Evolutionary conservation across 2,329 filamentous ascomycete genomes (phyloP), one percentile per base, ranked within the genome.

Genomic region (Colletotrichum tropicicola): DNA sequence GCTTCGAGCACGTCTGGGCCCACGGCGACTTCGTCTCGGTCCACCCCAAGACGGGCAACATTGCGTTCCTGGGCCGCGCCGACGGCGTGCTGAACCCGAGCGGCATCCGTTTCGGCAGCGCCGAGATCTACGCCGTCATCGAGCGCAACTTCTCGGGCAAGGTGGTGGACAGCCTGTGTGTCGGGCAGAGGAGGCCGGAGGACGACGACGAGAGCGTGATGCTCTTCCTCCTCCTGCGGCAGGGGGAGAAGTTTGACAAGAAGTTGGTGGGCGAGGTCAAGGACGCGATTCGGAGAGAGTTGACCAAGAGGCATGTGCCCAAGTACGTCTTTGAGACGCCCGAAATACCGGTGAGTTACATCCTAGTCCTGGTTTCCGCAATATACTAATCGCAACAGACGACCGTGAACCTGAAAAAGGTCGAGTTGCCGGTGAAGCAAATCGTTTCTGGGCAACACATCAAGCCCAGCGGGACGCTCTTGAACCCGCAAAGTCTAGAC

Each of bases 341-440:
- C 17, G 92, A 92, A 70, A 94, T 96, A 73, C 93, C 92, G 66
- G 91, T 92, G 77, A 79, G 89, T 84, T 25, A 43, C 9, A 21
- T 41, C 32, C 2, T 17, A 28, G 5, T 41, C 0, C 25, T 28
- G 21, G 15, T 17, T 49, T 3, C 41, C 17, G 53, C n/a, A n/a
- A n/a, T n/a, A 27, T 35, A 12, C 2, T 4, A 3, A 30, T 10
- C 37, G 2, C 12, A 9, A 23, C n/a, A 93, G 89, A 92, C 89
- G 0, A 96, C 92, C 0, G 89, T 96, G 67, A 96, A 95, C 73
- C 78, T 92, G 52, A 96, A 96, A 75, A 96, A 96, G 76, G 92
- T 96, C 4, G 92, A 96, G 75, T 71, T 96, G 55, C 92, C 92
- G 0, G 91, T 96, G 28, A 96, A 96, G 79, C 90, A 92, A 73